Base-by-base conservation (phyloP, 805 yeast species). In the Myxozyma neotropica region DNA sequence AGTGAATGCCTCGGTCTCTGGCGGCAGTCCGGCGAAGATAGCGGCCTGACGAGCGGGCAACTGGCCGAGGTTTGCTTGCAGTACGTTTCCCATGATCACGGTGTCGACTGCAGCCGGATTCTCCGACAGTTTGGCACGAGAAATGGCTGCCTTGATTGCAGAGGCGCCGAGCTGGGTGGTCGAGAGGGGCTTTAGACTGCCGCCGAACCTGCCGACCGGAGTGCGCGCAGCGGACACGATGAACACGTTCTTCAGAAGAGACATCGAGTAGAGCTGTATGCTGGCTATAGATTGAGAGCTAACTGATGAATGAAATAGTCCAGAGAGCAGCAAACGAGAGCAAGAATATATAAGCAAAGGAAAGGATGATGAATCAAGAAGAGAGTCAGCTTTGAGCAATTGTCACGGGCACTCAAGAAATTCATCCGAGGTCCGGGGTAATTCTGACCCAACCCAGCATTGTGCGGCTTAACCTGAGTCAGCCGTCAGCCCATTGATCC, bases 1-100 rank as follows among this genome's bases (percentile, higher is more conserved):
- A 42, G 97, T 87, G 54, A 96, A 83, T 59, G 97, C 95, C 48
- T 90, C 87, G 55, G 89, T 85, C 61, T 83, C 78, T 66, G 86
- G 84, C 51, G 89, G 84, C 52, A 94, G 80, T 13, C 98, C 98
- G 17, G 98, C 87, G 70, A 85, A 86, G 66, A 93, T 71, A n/a
- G 96, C 97, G 57, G 93, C 98, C 78, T 94, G 98, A 77, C 97
- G 87, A 35, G 99, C 99, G 43, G 99, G 98, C 59, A 93, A 92
- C 78, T 93, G 98, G 63, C 99, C 99, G 60, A 89, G 86, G 70
- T 89, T 89, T 65, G 97, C 98, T 71, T 88, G 89, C 71, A 89
- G 76, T 50, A 91, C 99, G 71, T 90, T 88, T 70, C 99, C 99
- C 73, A 90, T 90, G 71, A 87, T 81, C 72, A 93, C 85, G 75